phyloP scores from a whole-genome alignment of 2,329 filamentous ascomycete genomes.

The Aspergillus sp. region DNA sequence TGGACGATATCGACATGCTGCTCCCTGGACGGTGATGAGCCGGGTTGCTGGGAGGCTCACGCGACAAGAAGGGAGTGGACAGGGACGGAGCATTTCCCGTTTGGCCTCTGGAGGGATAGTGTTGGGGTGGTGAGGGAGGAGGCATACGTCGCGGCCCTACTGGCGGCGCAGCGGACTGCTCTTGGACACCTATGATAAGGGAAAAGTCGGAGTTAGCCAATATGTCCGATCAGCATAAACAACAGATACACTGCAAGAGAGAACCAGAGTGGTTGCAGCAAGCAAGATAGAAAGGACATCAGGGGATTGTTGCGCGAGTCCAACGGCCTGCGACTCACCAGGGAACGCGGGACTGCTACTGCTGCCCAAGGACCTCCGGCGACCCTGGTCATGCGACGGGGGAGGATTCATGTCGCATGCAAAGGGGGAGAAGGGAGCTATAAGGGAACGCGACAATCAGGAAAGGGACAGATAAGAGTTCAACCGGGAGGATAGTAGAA shows the following conservation, averaged over 20 bases:
- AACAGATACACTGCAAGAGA: not conserved
- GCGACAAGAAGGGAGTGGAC: constrained; percentile 45
- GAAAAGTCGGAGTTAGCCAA: constrained; percentile 15
- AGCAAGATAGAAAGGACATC: not conserved
- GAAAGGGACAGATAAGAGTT: constrained; percentile 1
- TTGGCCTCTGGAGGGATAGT: constrained; percentile 45
- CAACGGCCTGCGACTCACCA: constrained; percentile 36
- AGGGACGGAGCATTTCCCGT: constrained; percentile 43
- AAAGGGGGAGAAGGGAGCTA: constrained; percentile 9
- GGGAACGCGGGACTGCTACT: constrained; percentile 39
- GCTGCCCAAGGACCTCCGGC: constrained; percentile 40
- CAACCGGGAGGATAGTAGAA: too few relatives aligned
- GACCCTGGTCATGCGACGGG: constrained; percentile 34
- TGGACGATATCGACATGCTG: constrained; percentile 74
- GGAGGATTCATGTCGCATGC: constrained; percentile 41
- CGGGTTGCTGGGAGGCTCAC: constrained; percentile 57
- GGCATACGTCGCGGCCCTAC: constrained; percentile 51
- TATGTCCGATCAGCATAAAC: not conserved
- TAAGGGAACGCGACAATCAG: constrained; percentile 1
- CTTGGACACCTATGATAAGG: constrained; percentile 28
- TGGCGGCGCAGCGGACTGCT: constrained; percentile 35
- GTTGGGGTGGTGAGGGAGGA: constrained; percentile 54
- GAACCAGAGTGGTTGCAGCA: not conserved
- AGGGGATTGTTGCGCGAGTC: not conserved
- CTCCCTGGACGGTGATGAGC: constrained; percentile 59